phyloP scores from a whole-genome alignment of 176 grass and related monocot genomes.

The Lolium multiflorum region DNA sequence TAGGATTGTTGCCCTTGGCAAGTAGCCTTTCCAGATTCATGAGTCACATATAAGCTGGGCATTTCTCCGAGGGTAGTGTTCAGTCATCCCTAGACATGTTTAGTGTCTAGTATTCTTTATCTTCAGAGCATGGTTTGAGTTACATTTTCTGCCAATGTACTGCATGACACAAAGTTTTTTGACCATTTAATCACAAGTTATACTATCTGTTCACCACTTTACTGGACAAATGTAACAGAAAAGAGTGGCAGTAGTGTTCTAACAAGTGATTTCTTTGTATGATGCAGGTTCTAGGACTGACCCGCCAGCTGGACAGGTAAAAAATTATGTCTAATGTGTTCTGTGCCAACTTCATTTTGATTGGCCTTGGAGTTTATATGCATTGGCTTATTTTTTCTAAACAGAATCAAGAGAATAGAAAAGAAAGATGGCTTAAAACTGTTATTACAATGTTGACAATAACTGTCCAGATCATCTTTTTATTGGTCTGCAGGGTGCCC shows the following conservation, averaged over 20 bases:
- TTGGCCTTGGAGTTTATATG: background rate
- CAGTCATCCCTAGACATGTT: background rate
- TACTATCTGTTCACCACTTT: background rate
- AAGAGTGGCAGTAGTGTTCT: background rate
- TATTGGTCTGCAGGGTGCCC: background rate
- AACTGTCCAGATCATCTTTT: background rate
- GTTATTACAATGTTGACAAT: background rate
- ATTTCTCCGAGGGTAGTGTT: background rate
- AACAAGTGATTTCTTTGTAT: background rate
- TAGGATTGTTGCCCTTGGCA: background rate
- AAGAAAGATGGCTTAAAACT: background rate
- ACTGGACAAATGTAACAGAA: background rate
- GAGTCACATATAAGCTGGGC: conserved; percentile 42
- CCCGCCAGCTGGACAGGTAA: conserved; percentile 44
- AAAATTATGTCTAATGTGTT: background rate
- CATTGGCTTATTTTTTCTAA: background rate
- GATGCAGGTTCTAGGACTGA: conserved; percentile 45
- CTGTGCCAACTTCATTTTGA: background rate
- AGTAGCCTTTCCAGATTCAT: background rate
- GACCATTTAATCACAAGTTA: background rate
- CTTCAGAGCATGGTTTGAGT: background rate
- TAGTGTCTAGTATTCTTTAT: background rate
- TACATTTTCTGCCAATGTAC: background rate
- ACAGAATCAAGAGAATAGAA: background rate
- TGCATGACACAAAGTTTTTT: background rate